Conservation (phyloP, 1,139 yeast species). For the Blastobotrys arbuscula region DNA sequence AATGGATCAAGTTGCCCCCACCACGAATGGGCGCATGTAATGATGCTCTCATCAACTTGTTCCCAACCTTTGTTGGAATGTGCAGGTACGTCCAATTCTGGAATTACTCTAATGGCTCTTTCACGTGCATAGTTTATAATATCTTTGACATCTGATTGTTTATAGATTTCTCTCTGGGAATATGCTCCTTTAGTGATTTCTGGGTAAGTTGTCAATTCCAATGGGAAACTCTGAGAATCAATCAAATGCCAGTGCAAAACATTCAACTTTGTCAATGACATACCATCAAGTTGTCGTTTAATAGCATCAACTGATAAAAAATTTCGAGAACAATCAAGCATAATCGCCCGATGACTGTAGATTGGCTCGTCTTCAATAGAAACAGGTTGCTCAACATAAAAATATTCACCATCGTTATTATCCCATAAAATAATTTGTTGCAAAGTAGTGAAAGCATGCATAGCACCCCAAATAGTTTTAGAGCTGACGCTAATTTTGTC, state of each 20-base stretch:
- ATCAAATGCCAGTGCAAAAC: conserved; percentile 44
- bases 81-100: conserved; percentile 48
- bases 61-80: conserved; percentile 45
- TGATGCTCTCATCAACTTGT: conserved; percentile 36
- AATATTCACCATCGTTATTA: conserved; percentile 25
- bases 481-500: conserved; percentile 32
- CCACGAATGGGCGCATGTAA: conserved; percentile 1
- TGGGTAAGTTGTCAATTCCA: conserved; percentile 37
- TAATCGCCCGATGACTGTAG: conserved; percentile 42
- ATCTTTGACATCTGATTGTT: conserved; percentile 34
- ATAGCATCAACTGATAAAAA: conserved; percentile 35
- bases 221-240: conserved; percentile 47
- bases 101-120: conserved; percentile 44
- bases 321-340: conserved; percentile 44
- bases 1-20: conserved; percentile 29
- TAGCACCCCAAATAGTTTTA: conserved; percentile 42
- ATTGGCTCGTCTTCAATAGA: conserved; percentile 38
- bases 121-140: conserved; percentile 37
- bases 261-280: conserved; percentile 43
- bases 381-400: conserved; percentile 35
- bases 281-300: conserved; percentile 40
- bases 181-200: conserved; percentile 43
- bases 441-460: conserved; percentile 42
- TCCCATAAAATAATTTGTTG: conserved; percentile 43
- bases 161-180: conserved; percentile 35